These are phyloP conservation scores for Daldinia sp. DNA, from an alignment of 2,329 filamentous ascomycete genomes.

Conservation along the genomic window DNA sequence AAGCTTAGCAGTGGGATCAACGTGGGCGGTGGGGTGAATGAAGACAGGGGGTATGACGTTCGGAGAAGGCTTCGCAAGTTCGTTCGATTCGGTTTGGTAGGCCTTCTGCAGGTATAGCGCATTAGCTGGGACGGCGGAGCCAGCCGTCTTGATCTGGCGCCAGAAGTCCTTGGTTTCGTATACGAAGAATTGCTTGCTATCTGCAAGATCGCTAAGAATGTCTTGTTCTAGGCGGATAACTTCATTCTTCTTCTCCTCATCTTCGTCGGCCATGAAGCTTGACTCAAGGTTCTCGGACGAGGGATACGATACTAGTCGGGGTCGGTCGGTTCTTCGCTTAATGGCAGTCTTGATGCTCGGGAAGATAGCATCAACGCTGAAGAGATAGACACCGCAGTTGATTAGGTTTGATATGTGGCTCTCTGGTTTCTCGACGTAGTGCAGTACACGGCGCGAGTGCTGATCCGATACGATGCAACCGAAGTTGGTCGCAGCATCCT, in stretches of 20 bases:
- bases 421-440: conserved; percentile 99
- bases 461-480: conserved; percentile 96
- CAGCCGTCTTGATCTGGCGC: conserved; percentile 99
- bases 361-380: conserved; percentile 95
- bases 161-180: conserved; percentile 99
- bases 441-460: conserved; percentile 93
- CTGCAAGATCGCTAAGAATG: conserved; percentile 92
- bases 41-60: conserved; percentile 93
- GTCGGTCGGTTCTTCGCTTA: conserved; percentile 92
- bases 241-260: conserved; percentile 81
- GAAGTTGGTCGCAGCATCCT: conserved; percentile 94
- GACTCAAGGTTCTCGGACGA: conserved; percentile 92
- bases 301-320: conserved; percentile 92
- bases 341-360: conserved; percentile 94
- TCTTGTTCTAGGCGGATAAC: conserved; percentile 97
- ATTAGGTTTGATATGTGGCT: conserved; percentile 98
- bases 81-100: conserved; percentile 82
- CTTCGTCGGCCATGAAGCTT: conserved; percentile 73
- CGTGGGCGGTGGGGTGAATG: conserved; percentile 90
- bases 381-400: conserved; percentile 99
- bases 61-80: conserved; percentile 84
- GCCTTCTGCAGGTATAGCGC: conserved; percentile 97
- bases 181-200: conserved; percentile 98
- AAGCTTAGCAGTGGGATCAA: conserved; percentile 95
- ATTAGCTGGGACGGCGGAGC: conserved; percentile 95